Evolutionary conservation across 1,139 yeast species (phyloP).

Genomic region (Candida albicans): DNA sequence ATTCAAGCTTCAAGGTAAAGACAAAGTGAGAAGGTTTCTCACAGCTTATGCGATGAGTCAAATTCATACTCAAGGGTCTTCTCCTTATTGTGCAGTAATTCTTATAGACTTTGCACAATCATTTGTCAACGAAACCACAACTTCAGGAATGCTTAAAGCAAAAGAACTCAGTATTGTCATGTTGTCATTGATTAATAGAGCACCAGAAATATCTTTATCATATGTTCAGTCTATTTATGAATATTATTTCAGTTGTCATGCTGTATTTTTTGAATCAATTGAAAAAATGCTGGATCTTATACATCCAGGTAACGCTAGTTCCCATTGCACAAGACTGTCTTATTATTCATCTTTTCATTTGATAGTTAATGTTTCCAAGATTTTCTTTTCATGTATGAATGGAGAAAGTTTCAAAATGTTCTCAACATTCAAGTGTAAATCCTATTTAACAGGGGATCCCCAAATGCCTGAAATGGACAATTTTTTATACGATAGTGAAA

Average conservation of each 20-base stretch:
- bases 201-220: slow-evolving; percentile 35
- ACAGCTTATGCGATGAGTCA: slow-evolving; percentile 25
- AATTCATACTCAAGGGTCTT: slow-evolving; percentile 26
- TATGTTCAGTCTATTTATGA: slow-evolving; percentile 45
- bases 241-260: slow-evolving; percentile 43
- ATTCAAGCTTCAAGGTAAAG: slow-evolving; percentile 28
- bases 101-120: slow-evolving; percentile 35
- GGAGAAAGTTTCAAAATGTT: slow-evolving; percentile 11
- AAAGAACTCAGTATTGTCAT: slow-evolving; percentile 36
- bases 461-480: slow-evolving; percentile 1
- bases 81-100: slow-evolving; percentile 29
- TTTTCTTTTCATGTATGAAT: slow-evolving; percentile 19
- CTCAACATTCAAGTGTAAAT: slow-evolving; percentile 1
- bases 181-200: slow-evolving; percentile 36
- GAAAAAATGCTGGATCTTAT: slow-evolving; percentile 35
- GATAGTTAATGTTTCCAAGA: slow-evolving; percentile 16
- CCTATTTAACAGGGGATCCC: not conserved
- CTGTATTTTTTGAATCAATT: slow-evolving; percentile 45
- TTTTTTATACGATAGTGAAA: slow-evolving; percentile 14
- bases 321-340: slow-evolving; percentile 12
- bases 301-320: slow-evolving; percentile 18
- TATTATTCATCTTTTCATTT: slow-evolving; percentile 15
- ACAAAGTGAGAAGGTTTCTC: slow-evolving; percentile 25
- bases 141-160: slow-evolving; percentile 26
- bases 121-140: slow-evolving; percentile 39